These are phyloP conservation scores for Arabidopsis arenosa DNA, from an alignment of 345 rosid genomes.

Conservation along the genomic window DNA sequence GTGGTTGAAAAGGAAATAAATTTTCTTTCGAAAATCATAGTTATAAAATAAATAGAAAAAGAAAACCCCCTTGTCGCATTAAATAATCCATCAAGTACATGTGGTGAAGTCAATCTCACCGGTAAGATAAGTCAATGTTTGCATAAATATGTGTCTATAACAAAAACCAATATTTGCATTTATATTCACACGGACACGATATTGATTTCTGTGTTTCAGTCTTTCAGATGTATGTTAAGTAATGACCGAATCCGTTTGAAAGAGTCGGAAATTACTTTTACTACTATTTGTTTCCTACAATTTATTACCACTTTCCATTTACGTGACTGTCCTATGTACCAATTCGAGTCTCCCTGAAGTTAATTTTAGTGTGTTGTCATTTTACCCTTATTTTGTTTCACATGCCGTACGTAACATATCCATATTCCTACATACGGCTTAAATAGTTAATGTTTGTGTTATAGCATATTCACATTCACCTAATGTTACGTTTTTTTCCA, in stretches of 20 bases:
- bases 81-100: slow-evolving; percentile 25
- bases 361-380: slow-evolving; percentile 32
- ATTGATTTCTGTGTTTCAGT: not conserved
- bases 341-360: slow-evolving; percentile 28
- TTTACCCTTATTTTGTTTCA: slow-evolving; percentile 27
- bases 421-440: slow-evolving; percentile 21
- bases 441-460: slow-evolving; percentile 3
- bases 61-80: not conserved
- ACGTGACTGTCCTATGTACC: slow-evolving; percentile 44
- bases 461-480: not conserved
- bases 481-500: no score
- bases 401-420: slow-evolving; percentile 16
- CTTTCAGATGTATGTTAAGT: not conserved
- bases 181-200: slow-evolving; percentile 4
- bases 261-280: slow-evolving; percentile 22
- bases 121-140: slow-evolving; percentile 30
- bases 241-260: slow-evolving; percentile 14
- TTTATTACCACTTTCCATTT: slow-evolving; percentile 42
- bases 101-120: slow-evolving; percentile 18
- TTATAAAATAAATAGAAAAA: not conserved
- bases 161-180: slow-evolving; percentile 16
- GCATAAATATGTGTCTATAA: slow-evolving; percentile 18
- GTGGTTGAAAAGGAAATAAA: not conserved
- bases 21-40: not conserved
- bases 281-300: slow-evolving; percentile 1